Percentiles rank a stretch among this genome's conserved stretches.
These are phyloP conservation scores for Cyathus striatus DNA, from an alignment of 768 basidiomycete genomes.

Conservation along the genomic window DNA sequence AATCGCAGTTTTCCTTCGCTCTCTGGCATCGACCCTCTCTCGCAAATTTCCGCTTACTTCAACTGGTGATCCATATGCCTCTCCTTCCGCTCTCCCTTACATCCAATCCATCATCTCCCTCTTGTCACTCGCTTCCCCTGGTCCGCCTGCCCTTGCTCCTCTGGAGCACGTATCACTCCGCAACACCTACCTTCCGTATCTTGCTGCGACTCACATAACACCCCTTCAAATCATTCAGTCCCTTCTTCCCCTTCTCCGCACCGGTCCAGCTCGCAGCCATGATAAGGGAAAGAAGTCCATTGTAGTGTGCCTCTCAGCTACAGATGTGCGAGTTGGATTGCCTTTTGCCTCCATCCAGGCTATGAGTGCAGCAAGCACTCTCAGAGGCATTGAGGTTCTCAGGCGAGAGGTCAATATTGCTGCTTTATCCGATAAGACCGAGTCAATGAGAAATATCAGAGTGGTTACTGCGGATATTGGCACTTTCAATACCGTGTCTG, in stretches of 20 bases:
- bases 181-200: constrained; percentile 61
- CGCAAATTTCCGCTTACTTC: constrained; percentile 77
- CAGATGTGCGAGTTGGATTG: constrained; percentile 68
- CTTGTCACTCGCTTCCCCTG: constrained; percentile 46
- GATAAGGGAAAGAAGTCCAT: constrained; percentile 57
- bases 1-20: constrained; percentile 73
- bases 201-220: constrained; percentile 69
- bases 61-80: constrained; percentile 76
- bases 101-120: constrained; percentile 78
- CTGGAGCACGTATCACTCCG: constrained; percentile 66
- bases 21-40: constrained; percentile 72
- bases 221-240: constrained; percentile 76
- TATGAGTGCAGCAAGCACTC: constrained; percentile 72
- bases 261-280: constrained; percentile 49
- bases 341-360: constrained; percentile 63
- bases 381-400: constrained; percentile 68
- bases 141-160: constrained; percentile 46
- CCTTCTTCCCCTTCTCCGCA: constrained; percentile 70
- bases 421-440: constrained; percentile 45
- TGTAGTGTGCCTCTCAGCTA: constrained; percentile 71
- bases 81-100: constrained; percentile 60
- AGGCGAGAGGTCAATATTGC: constrained; percentile 66
- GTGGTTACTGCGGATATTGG: constrained; percentile 77
- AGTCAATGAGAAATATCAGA: constrained; percentile 60
- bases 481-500: constrained; percentile 32